A percentile compares a stretch with the other conserved stretches of the same genome.
These are phyloP conservation scores for Fraxinus quadrangulata DNA, from an alignment of 257 asterid species.

Conservation along the genomic window DNA sequence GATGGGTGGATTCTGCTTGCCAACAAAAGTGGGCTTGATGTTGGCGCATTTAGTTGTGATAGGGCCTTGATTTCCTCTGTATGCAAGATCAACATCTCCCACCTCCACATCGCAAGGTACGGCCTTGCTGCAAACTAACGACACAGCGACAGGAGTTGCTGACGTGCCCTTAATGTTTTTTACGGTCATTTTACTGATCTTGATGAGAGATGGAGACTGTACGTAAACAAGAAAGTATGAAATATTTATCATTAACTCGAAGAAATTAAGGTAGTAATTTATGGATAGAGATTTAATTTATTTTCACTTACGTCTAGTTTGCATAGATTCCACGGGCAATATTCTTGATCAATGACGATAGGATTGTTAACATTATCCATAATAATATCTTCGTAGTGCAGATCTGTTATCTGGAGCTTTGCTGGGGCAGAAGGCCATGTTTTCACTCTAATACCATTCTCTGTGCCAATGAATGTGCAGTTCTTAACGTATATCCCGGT, in stretches of 20 bases:
- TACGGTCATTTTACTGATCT: conserved; percentile 29
- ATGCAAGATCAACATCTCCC: conserved; percentile 42
- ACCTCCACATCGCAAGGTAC: conserved; percentile 50
- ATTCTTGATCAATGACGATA: conserved; percentile 46
- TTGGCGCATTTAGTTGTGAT: conserved; percentile 41
- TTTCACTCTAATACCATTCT: conserved; percentile 47
- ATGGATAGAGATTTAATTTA: background rate
- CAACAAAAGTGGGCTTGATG: conserved; percentile 38
- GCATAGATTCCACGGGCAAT: conserved; percentile 48
- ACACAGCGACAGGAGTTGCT: conserved; percentile 20
- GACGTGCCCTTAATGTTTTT: conserved; percentile 45
- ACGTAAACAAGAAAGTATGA: background rate
- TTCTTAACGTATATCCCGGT: conserved; percentile 27
- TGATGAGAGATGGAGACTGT: conserved; percentile 29
- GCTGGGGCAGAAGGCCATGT: conserved; percentile 53
- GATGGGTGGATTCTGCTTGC: conserved; percentile 42
- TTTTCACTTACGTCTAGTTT: conserved; percentile 21
- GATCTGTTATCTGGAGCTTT: conserved; percentile 23
- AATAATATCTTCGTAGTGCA: conserved; percentile 34
- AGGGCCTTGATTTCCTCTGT: conserved; percentile 33
- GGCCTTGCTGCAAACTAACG: conserved; percentile 42
- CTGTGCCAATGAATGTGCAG: conserved; percentile 34
- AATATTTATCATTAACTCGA: background rate
- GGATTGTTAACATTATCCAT: conserved; percentile 41
- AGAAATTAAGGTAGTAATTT: background rate